phyloP scores from a whole-genome alignment of 2,329 filamentous ascomycete genomes.

The Xylaria sp. region DNA sequence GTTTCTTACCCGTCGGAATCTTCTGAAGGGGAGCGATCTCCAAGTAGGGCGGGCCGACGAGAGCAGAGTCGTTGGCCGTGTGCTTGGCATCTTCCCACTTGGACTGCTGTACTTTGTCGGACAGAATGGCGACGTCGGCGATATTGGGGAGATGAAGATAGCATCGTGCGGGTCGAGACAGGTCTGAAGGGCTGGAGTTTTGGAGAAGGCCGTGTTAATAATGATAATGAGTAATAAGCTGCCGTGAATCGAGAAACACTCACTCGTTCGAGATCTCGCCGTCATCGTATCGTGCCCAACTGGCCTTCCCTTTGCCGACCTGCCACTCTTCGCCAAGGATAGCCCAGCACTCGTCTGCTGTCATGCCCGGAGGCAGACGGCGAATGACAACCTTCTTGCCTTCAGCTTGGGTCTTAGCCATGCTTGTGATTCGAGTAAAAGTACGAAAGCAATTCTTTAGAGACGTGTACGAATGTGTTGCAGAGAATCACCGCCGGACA shows the following conservation, averaged over 20 bases:
- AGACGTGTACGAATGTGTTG: constrained; percentile 49
- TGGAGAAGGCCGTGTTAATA: constrained; percentile 23
- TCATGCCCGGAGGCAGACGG: constrained; percentile 86
- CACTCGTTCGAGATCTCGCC: constrained; percentile 88
- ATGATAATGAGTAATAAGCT: constrained; percentile 31
- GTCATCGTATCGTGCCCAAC: constrained; percentile 77
- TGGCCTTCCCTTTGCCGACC: constrained; percentile 80
- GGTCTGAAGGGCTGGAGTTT: constrained; percentile 76
- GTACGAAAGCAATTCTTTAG: constrained; percentile 55
- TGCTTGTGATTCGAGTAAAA: constrained; percentile 57
- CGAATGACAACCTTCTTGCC: constrained; percentile 88
- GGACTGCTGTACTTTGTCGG: constrained; percentile 74
- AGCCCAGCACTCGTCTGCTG: constrained; percentile 77
- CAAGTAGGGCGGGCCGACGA: constrained; percentile 81
- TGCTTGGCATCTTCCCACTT: constrained; percentile 86
- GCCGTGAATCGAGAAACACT: constrained; percentile 48
- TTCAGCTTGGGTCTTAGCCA: constrained; percentile 63
- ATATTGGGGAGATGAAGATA: constrained; percentile 85
- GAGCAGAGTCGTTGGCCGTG: constrained; percentile 75
- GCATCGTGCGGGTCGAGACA: constrained; percentile 81
- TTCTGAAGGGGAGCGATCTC: constrained; percentile 89
- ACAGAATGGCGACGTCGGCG: constrained; percentile 73
- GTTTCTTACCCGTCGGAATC: constrained; percentile 77
- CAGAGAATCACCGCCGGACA: constrained; percentile 8
- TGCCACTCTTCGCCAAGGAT: constrained; percentile 85